Base-by-base conservation (phyloP, 306 rosid genomes). In the Cicer chorassanicum region DNA sequence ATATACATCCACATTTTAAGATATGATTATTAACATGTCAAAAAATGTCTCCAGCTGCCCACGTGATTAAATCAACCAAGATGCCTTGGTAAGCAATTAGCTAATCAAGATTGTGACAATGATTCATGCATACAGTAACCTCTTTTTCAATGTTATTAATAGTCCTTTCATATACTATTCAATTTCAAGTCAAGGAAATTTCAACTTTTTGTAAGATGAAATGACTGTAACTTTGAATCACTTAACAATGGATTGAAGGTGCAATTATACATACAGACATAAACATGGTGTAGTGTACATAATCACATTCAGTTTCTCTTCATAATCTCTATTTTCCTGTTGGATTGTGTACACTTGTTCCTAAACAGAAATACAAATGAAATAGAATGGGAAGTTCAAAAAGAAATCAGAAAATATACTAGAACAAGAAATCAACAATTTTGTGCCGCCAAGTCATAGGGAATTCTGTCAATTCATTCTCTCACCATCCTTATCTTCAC, bases 341-440 rank as follows among this genome's bases (percentile, higher is more conserved):
- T 82, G 86, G 82, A 83, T 76, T 83, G 82, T 82, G 79, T 83
- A 81, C 87, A 82, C 72, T 82, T 74, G 82, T 74, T 86, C 65
- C 77, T 76, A 68, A 74, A 78, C 68, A 65, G 70, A 77, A 81
- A 80, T 73, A 84, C 86, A 78, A 75, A 85, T 44, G 62, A 82
- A 82, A 54, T 29, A 60, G 63, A 54, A 76, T 69, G 8, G 29
- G 62, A 81, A 79, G 69, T 50, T 68, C 51, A 76, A 78, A 34
- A 56, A 51, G 65, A 53, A 61, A 65, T 44, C 69, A 56, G 73
- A 68, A 38, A 49, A 49, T 63, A 76, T 34, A 29, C 34, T 29
- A 18, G 43, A 62, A 76, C 77, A 73, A 69, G 64, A 81, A 75
- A 81, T 81, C 90, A 82, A 89, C 86, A 85, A 71, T 61, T 65